Percentiles rank a stretch among this genome's conserved stretches.
These are phyloP conservation scores for Cicer cuneatum DNA, from an alignment of 306 rosid species.

Conservation along the genomic window DNA sequence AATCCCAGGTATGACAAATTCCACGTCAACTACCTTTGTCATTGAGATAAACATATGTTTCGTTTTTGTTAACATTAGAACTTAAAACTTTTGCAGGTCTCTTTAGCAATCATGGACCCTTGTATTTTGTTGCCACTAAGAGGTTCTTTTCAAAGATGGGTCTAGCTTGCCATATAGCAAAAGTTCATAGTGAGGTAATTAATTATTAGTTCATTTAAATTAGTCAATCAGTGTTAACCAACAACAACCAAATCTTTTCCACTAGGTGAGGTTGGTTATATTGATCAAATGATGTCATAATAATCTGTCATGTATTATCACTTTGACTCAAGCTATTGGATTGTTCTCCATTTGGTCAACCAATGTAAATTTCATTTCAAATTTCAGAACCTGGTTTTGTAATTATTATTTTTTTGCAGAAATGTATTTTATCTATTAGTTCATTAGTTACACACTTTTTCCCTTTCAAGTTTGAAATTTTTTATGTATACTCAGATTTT, in stretches of 20 bases:
- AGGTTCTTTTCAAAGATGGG: constrained; percentile 90
- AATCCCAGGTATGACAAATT: constrained; percentile 67
- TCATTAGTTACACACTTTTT: neutral
- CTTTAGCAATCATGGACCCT: constrained; percentile 83
- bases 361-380: too few species aligned
- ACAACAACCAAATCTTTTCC: neutral
- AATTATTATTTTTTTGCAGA: neutral
- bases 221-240: constrained; percentile 1
- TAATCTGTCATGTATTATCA: neutral
- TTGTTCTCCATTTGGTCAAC: too few species aligned
- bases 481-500: neutral
- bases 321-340: too few species aligned
- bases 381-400: too few species aligned
- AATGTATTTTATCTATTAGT: neutral
- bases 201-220: constrained; percentile 7
- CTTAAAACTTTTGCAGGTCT: constrained; percentile 63
- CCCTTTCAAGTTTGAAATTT: neutral
- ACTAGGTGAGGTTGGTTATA: neutral
- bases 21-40: constrained; percentile 17
- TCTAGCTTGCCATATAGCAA: constrained; percentile 83
- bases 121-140: constrained; percentile 83
- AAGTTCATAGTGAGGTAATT: constrained; percentile 83
- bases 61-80: constrained; percentile 7
- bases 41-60: constrained; percentile 24
- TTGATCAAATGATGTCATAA: neutral